These are phyloP conservation scores for Diaporthe helianthi DNA, from an alignment of 2,329 filamentous ascomycete species.

Conservation along the genomic window DNA sequence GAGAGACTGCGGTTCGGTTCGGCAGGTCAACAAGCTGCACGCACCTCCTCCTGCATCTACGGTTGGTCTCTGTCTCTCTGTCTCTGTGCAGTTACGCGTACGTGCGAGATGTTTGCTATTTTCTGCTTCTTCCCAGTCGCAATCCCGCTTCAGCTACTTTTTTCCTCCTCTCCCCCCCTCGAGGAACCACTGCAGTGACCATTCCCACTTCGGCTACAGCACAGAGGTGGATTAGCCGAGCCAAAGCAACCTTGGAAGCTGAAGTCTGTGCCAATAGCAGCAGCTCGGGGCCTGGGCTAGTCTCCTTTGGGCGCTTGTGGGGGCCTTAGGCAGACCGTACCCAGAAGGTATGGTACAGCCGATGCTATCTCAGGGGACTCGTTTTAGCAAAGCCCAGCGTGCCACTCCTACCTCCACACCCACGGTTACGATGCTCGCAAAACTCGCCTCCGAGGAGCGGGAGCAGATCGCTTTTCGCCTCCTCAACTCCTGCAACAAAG, in stretches of 20 bases:
- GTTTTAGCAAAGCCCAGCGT: slow-evolving; percentile 1
- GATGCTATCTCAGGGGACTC: slow-evolving; percentile 21
- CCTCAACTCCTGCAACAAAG: slow-evolving; percentile 11
- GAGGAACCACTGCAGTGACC: not conserved
- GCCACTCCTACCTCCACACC: not conserved
- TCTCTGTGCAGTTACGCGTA: not conserved
- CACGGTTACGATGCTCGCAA: not conserved
- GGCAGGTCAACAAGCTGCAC: too few relatives aligned
- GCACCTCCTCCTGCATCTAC: not conserved
- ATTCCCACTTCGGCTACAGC: slow-evolving; percentile 8
- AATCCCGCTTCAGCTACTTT: slow-evolving; percentile 6
- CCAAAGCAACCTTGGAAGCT: slow-evolving; percentile 18
- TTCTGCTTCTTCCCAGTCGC: slow-evolving; percentile 1
- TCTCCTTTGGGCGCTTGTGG: not conserved
- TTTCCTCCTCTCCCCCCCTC: not conserved
- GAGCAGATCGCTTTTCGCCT: not conserved
- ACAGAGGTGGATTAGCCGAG: slow-evolving; percentile 9
- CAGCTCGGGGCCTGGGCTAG: slow-evolving; percentile 7
- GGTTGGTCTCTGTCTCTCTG: not conserved
- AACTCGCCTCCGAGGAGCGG: not conserved
- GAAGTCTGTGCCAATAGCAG: slow-evolving; percentile 23
- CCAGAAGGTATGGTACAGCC: not conserved
- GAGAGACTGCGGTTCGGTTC: not conserved
- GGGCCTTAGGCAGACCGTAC: not conserved
- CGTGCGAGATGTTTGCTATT: not conserved